Evolutionary conservation across 768 basidiomycete species (phyloP).

Genomic region (Phanerodontia chrysosporium): DNA sequence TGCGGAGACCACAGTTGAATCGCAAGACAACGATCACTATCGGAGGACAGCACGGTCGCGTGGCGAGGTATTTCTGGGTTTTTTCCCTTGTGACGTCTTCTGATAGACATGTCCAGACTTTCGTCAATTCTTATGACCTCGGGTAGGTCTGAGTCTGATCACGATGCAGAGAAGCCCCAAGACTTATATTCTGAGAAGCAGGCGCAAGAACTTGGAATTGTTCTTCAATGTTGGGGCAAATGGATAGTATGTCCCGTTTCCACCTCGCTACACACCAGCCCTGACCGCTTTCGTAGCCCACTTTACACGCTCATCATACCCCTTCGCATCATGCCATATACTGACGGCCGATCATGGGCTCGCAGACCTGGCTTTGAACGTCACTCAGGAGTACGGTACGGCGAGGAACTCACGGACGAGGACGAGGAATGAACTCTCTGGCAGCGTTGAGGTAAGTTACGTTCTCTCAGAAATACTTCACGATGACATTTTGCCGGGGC

Average conservation of each 20-base stretch:
- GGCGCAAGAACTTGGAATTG: slow-evolving; percentile 63
- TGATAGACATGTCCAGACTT: slow-evolving; percentile 42
- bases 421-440: slow-evolving; percentile 41
- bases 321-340: slow-evolving; percentile 71
- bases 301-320: slow-evolving; percentile 80
- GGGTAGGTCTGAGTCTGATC: slow-evolving; percentile 42
- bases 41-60: slow-evolving; percentile 60
- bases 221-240: slow-evolving; percentile 84
- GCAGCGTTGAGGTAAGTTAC: not conserved
- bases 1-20: slow-evolving; percentile 89
- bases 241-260: slow-evolving; percentile 72
- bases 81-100: not conserved
- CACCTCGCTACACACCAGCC: not conserved
- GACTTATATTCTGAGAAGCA: slow-evolving; percentile 27
- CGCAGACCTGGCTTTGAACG: slow-evolving; percentile 59
- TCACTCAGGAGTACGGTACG: slow-evolving; percentile 60
- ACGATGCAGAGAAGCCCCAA: not conserved
- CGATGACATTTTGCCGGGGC: slow-evolving; percentile 81
- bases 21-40: slow-evolving; percentile 83
- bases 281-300: slow-evolving; percentile 45
- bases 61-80: slow-evolving; percentile 52
- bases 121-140: slow-evolving; percentile 89
- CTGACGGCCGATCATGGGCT: slow-evolving; percentile 82
- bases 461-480: slow-evolving; percentile 3
- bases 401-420: slow-evolving; percentile 86